Evolutionary conservation across 2,329 filamentous ascomycete species (phyloP).

Genomic region (Phialemonium atrogriseum): DNA sequence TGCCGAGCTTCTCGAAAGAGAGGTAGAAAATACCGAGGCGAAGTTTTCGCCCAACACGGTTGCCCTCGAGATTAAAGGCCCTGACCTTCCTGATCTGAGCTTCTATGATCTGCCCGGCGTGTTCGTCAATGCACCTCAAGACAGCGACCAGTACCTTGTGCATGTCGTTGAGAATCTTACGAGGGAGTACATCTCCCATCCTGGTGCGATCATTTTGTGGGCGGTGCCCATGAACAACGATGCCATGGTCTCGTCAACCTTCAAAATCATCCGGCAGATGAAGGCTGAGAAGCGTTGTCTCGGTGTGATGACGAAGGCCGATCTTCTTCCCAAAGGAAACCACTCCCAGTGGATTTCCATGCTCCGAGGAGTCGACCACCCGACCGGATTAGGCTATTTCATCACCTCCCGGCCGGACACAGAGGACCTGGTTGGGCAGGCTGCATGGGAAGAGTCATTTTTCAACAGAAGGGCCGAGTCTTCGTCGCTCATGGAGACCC

Average conservation of each 20-base stretch:
- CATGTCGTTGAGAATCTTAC: slow-evolving; percentile 65
- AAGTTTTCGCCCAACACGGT: slow-evolving; percentile 81
- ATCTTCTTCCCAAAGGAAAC: slow-evolving; percentile 51
- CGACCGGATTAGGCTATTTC: slow-evolving; percentile 68
- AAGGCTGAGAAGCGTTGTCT: slow-evolving; percentile 52
- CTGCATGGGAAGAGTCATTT: slow-evolving; percentile 42
- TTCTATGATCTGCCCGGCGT: slow-evolving; percentile 84
- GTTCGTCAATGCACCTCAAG: slow-evolving; percentile 60
- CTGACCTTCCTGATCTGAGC: slow-evolving; percentile 61
- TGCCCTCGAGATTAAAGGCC: slow-evolving; percentile 64
- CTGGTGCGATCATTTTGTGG: slow-evolving; percentile 68
- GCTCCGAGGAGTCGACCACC: slow-evolving; percentile 52
- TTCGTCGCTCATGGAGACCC: slow-evolving; percentile 16
- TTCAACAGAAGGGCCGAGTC: slow-evolving; percentile 30
- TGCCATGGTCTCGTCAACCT: slow-evolving; percentile 64
- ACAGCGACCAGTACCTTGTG: slow-evolving; percentile 60
- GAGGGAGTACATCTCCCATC: slow-evolving; percentile 57
- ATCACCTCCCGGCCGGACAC: slow-evolving; percentile 60
- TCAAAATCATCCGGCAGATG: slow-evolving; percentile 51
- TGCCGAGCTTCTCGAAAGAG: slow-evolving; percentile 14
- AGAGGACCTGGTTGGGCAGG: slow-evolving; percentile 43
- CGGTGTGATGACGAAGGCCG: slow-evolving; percentile 80
- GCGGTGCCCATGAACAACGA: slow-evolving; percentile 73
- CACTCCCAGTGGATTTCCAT: slow-evolving; percentile 55
- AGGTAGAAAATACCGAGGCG: slow-evolving; percentile 39